A percentile compares a stretch with the other conserved stretches of the same genome.
phyloP scores from a whole-genome alignment of 192 early-diverging fungal species.

The Phlyctochytrium planicorne region DNA sequence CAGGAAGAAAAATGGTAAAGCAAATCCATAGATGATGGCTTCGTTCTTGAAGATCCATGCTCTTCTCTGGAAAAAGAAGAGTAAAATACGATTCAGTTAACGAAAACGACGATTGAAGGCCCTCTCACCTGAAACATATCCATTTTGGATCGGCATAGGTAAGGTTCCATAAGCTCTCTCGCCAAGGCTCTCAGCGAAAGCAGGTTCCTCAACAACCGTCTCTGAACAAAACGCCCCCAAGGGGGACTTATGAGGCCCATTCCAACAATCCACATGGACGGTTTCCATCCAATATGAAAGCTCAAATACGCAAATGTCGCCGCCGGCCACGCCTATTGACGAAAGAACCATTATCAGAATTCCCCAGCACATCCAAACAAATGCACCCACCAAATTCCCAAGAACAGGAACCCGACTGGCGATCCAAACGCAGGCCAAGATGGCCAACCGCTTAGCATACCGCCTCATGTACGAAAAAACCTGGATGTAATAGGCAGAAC shows the following conservation, averaged over 20 bases:
- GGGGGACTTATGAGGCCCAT: conserved; percentile 24
- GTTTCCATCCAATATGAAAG: conserved; percentile 20
- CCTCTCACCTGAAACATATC: conserved; percentile 11
- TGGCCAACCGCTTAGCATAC: conserved; percentile 22
- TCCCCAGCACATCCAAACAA: neutral
- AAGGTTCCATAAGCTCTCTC: conserved; percentile 44
- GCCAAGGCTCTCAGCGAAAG: conserved; percentile 32
- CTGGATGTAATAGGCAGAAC: neutral
- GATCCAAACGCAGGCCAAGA: conserved; percentile 21
- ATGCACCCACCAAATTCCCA: conserved; percentile 14
- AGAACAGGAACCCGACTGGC: conserved; percentile 23
- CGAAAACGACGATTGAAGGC: neutral
- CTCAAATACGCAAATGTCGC: conserved; percentile 38
- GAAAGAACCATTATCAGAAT: neutral
- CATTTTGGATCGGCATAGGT: conserved; percentile 35
- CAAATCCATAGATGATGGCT: conserved; percentile 34
- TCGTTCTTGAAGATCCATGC: conserved; percentile 34
- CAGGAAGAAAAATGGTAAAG: conserved; percentile 31
- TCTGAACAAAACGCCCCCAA: conserved; percentile 34
- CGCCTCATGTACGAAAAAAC: conserved; percentile 25
- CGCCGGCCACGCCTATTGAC: conserved; percentile 23
- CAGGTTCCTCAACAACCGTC: conserved; percentile 24
- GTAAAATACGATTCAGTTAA: neutral
- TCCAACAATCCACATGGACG: conserved; percentile 17
- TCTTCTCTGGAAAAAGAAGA: conserved; percentile 15